A percentile compares a stretch with the other conserved stretches of the same genome.
Evolutionary conservation across 352 stramenopile species (phyloP).

Genomic region (Pythium vanterpoolii): DNA sequence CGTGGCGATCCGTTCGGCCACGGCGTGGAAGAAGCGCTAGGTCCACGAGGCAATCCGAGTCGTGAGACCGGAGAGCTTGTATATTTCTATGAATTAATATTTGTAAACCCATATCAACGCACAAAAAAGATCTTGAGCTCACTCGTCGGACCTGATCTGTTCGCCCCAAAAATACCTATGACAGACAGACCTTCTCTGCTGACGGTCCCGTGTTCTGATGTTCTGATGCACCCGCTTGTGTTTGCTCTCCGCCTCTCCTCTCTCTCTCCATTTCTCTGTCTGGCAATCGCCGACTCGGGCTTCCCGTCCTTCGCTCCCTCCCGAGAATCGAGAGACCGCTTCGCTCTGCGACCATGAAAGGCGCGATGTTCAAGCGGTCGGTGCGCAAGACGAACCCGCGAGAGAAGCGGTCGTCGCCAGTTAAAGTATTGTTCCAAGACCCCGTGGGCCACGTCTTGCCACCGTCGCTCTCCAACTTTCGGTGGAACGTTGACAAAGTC

Average conservation of each 20-base stretch:
- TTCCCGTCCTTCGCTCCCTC: too few relatives aligned
- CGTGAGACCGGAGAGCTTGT: not conserved
- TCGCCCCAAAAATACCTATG: not conserved
- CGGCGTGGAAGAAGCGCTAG: slow-evolving; percentile 50
- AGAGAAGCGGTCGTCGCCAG: slow-evolving; percentile 32
- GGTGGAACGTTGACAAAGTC: slow-evolving; percentile 77
- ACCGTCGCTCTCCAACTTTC: slow-evolving; percentile 62
- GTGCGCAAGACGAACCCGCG: slow-evolving; percentile 14
- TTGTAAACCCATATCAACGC: slow-evolving; percentile 8
- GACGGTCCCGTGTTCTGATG: not conserved
- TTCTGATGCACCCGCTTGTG: not conserved
- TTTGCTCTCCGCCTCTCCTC: not conserved
- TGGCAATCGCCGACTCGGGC: too few relatives aligned
- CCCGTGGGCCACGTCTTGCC: slow-evolving; percentile 57
- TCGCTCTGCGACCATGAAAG: slow-evolving; percentile 15
- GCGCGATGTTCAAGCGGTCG: slow-evolving; percentile 29
- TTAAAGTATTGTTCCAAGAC: slow-evolving; percentile 60
- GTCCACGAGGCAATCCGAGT: not conserved
- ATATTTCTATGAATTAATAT: slow-evolving; percentile 10
- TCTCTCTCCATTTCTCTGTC: not conserved
- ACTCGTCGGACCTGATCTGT: not conserved
- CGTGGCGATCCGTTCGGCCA: slow-evolving; percentile 40
- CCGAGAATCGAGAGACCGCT: not conserved
- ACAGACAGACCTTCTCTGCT: not conserved
- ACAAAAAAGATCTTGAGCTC: slow-evolving; percentile 3